These are phyloP conservation scores for Phaffia tasmanica DNA, from an alignment of 768 basidiomycete species.

Conservation along the genomic window DNA sequence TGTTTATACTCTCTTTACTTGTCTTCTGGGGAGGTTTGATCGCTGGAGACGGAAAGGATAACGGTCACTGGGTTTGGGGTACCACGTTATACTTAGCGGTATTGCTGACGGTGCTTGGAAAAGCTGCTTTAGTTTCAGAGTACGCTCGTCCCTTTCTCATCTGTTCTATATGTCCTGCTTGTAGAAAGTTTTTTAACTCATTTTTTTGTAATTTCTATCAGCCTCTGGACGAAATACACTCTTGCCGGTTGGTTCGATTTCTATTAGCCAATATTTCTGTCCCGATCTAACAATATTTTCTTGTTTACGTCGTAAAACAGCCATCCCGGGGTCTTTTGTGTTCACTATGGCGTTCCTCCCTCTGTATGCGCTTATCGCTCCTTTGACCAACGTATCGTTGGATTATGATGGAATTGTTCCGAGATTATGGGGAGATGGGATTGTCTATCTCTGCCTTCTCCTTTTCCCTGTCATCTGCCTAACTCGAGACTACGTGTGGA, in stretches of 20 bases:
- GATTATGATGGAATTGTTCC: conserved; percentile 86
- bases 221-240: conserved; percentile 99
- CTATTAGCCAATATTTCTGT: neutral
- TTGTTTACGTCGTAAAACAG: conserved; percentile 38
- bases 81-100: conserved; percentile 90
- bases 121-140: conserved; percentile 96
- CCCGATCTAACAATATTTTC: neutral
- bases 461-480: conserved; percentile 77
- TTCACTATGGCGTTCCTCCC: conserved; percentile 96
- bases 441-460: conserved; percentile 82
- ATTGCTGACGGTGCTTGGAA: conserved; percentile 86
- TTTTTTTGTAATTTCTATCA: conserved; percentile 36
- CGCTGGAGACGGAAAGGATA: conserved; percentile 63
- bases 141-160: conserved; percentile 43
- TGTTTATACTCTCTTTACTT: conserved; percentile 76
- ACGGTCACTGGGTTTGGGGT: conserved; percentile 98
- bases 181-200: conserved; percentile 5
- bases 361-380: conserved; percentile 75
- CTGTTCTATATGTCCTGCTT: neutral
- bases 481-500: conserved; percentile 84
- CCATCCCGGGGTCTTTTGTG: conserved; percentile 91
- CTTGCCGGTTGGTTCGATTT: conserved; percentile 55
- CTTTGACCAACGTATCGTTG: conserved; percentile 69
- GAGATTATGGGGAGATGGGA: conserved; percentile 70
- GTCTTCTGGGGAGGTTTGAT: conserved; percentile 90